Conservation (phyloP, 2,329 filamentous ascomycete species). For the Colletotrichum cereale region DNA sequence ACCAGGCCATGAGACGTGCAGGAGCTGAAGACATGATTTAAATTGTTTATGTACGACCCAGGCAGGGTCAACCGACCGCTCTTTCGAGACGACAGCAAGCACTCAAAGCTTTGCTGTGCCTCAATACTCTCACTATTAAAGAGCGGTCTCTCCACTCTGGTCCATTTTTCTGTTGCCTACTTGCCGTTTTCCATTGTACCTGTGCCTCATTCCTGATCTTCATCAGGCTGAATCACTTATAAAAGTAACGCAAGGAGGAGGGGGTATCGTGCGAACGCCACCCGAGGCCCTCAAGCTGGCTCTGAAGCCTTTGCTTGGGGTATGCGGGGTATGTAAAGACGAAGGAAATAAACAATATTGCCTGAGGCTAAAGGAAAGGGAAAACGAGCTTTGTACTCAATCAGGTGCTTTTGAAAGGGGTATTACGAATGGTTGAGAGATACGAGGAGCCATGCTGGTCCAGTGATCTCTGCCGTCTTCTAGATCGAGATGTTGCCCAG, state of each 20-base stretch:
- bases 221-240: conserved; percentile 36
- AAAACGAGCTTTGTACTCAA: conserved; percentile 18
- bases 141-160: conserved; percentile 10
- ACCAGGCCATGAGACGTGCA: background rate
- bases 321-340: conserved; percentile 30
- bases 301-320: conserved; percentile 8
- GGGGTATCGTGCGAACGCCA: conserved; percentile 39
- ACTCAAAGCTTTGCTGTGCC: conserved; percentile 6
- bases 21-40: conserved; percentile 3
- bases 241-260: conserved; percentile 39
- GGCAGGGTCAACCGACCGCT: conserved; percentile 11
- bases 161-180: conserved; percentile 33
- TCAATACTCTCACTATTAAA: conserved; percentile 19
- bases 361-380: conserved; percentile 27
- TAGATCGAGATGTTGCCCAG: conserved; percentile 62
- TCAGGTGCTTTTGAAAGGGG: conserved; percentile 1
- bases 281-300: conserved; percentile 19
- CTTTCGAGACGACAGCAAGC: conserved; percentile 14
- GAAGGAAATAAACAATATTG: conserved; percentile 30
- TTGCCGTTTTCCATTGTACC: conserved; percentile 37
- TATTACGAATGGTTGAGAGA: conserved; percentile 22
- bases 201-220: conserved; percentile 29
- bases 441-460: background rate
- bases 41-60: conserved; percentile 25
- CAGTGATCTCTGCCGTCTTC: conserved; percentile 33